Percentiles rank a stretch among this genome's conserved stretches.
These are phyloP conservation scores for Ganoderma leucocontextum DNA, from an alignment of 1,284 basidiomycete species.

Conservation along the genomic window DNA sequence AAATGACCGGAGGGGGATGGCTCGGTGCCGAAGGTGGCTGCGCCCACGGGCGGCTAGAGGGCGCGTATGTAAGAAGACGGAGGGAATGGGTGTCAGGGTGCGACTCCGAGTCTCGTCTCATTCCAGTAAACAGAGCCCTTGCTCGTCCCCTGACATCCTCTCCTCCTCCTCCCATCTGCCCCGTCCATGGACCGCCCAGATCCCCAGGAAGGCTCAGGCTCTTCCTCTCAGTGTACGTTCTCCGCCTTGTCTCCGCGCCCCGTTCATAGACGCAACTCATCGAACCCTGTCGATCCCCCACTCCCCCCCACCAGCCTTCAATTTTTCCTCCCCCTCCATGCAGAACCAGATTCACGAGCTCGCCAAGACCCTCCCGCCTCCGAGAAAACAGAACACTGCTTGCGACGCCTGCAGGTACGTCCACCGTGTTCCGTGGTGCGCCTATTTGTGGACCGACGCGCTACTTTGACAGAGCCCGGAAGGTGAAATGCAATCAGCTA, in stretches of 20 bases:
- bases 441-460: slow-evolving; percentile 31
- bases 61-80: slow-evolving; percentile 32
- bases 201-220: slow-evolving; percentile 23
- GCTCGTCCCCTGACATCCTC: slow-evolving; percentile 8
- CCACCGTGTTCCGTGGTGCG: slow-evolving; percentile 11
- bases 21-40: slow-evolving; percentile 34
- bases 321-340: slow-evolving; percentile 66
- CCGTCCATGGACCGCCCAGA: slow-evolving; percentile 29
- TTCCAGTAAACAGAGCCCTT: slow-evolving; percentile 17
- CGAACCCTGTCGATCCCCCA: slow-evolving; percentile 19
- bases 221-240: slow-evolving; percentile 32
- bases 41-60: slow-evolving; percentile 24
- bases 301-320: slow-evolving; percentile 53
- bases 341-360: slow-evolving; percentile 82
- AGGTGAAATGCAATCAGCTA: slow-evolving; percentile 83
- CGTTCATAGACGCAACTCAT: slow-evolving; percentile 6
- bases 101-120: slow-evolving; percentile 25
- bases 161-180: slow-evolving; percentile 16
- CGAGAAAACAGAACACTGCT: slow-evolving; percentile 89
- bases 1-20: slow-evolving; percentile 12
- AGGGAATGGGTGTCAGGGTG: slow-evolving; percentile 16
- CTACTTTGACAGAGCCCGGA: slow-evolving; percentile 63
- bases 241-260: slow-evolving; percentile 2
- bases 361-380: slow-evolving; percentile 76
- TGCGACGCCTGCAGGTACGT: slow-evolving; percentile 86